Percentiles rank a stretch among this genome's conserved stretches.
phyloP scores from a whole-genome alignment of 1,284 basidiomycete species.

The Pisolithus thermaeus region DNA sequence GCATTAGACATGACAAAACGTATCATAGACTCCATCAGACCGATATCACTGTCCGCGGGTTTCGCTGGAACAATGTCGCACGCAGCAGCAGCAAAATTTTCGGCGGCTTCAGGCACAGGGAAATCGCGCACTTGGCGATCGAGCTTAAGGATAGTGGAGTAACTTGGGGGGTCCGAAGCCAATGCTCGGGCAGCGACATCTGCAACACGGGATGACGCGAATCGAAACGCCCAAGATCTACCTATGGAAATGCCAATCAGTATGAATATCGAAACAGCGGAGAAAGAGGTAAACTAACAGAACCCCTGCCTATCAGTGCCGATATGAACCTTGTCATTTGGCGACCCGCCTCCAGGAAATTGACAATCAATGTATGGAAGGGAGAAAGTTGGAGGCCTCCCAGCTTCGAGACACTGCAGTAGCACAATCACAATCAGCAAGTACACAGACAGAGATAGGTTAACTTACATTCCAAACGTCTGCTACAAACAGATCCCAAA shows the following conservation, averaged over 20 bases:
- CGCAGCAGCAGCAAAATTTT: constrained; percentile 25
- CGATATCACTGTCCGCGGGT: constrained; percentile 14
- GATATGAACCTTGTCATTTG: constrained; percentile 22
- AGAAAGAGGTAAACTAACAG: constrained; percentile 16
- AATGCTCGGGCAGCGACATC: constrained; percentile 60
- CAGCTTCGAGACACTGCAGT: constrained; percentile 50
- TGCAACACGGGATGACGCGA: constrained; percentile 58
- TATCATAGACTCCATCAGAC: constrained; percentile 37
- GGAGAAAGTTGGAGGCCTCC: constrained; percentile 57
- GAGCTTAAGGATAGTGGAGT: constrained; percentile 64
- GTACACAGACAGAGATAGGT: neutral
- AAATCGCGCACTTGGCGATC: constrained; percentile 67
- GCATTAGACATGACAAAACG: constrained; percentile 47
- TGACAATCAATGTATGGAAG: constrained; percentile 53
- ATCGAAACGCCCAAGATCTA: constrained; percentile 55
- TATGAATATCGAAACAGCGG: neutral
- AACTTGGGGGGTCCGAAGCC: constrained; percentile 56
- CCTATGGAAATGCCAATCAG: constrained; percentile 32
- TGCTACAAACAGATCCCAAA: constrained; percentile 53
- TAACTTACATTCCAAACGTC: constrained; percentile 43
- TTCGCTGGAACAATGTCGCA: constrained; percentile 9
- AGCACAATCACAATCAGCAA: constrained; percentile 8
- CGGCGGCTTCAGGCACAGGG: constrained; percentile 42
- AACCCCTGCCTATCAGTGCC: constrained; percentile 11
- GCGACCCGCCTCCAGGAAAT: constrained; percentile 39